phyloP scores from a whole-genome alignment of 2,329 filamentous ascomycete species.

The Phyllosticta citriasiana region DNA sequence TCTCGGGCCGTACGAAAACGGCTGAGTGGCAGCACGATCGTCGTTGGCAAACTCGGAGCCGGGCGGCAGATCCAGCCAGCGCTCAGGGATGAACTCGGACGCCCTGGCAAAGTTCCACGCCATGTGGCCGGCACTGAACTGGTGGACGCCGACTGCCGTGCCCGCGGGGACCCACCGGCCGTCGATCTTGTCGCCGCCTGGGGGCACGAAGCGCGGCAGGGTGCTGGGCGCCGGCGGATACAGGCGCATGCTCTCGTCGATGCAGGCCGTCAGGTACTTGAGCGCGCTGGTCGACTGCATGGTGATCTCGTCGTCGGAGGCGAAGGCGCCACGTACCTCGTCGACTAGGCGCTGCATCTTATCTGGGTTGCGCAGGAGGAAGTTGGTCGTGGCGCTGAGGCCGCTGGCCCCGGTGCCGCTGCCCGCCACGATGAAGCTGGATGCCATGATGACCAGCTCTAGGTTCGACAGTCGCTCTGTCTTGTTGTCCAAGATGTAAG shows the following conservation, averaged over 20 bases:
- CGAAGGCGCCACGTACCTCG: conserved; percentile 7
- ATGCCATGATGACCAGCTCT: not conserved
- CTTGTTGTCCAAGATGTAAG: not conserved
- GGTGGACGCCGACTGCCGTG: conserved; percentile 18
- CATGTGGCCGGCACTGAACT: conserved; percentile 12
- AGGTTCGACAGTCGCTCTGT: not conserved
- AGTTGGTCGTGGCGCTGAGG: conserved; percentile 4
- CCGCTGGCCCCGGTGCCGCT: not conserved
- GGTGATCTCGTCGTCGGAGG: conserved; percentile 1
- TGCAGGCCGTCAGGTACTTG: conserved; percentile 13
- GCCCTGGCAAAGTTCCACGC: conserved; percentile 14
- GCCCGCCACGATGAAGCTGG: not conserved
- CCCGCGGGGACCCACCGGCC: conserved; percentile 13
- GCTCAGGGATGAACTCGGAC: conserved; percentile 20
- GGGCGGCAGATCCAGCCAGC: conserved; percentile 21
- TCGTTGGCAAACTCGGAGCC: conserved; percentile 18
- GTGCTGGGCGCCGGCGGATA: conserved; percentile 33
- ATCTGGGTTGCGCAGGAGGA: conserved; percentile 10
- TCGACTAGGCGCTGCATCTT: not conserved
- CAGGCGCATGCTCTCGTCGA: conserved; percentile 34
- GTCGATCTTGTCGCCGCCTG: conserved; percentile 19
- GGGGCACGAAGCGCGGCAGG: conserved; percentile 20
- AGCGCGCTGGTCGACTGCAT: not conserved
- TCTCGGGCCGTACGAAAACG: conserved; percentile 26
- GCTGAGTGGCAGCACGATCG: conserved; percentile 19